Conservation (phyloP, 306 rosid genomes). For the Lathyrus sativus region DNA sequence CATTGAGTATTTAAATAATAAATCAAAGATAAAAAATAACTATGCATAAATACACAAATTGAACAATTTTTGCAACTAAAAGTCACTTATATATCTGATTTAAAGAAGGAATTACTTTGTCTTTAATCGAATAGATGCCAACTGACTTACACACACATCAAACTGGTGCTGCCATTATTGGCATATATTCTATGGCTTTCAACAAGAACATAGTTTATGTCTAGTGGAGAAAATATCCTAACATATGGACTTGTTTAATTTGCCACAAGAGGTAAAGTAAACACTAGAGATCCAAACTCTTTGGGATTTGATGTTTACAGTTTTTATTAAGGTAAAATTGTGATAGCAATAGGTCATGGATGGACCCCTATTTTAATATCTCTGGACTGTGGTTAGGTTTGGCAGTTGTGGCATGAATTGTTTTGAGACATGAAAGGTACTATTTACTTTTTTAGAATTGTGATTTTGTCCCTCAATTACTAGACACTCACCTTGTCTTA, state of each 20-base stretch:
- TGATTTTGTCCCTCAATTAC: constrained; percentile 9
- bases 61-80: too few species aligned
- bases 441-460: not conserved
- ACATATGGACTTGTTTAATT: constrained; percentile 6
- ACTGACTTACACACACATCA: not conserved
- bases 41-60: too few species aligned
- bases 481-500: not conserved
- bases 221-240: constrained; percentile 15
- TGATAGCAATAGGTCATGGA: constrained; percentile 21
- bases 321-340: not conserved
- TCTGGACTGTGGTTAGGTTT: constrained; percentile 41
- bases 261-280: constrained; percentile 15
- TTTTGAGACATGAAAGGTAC: not conserved
- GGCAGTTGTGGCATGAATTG: constrained; percentile 40
- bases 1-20: too few species aligned
- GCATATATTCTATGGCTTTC: not conserved
- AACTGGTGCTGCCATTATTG: constrained; percentile 27
- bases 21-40: too few species aligned
- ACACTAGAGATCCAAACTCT: constrained; percentile 1
- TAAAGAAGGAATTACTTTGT: not conserved
- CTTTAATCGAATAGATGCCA: constrained; percentile 20
- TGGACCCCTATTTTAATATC: constrained; percentile 38
- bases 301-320: constrained; percentile 36
- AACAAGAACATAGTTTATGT: not conserved
- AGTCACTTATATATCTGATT: too few species aligned